Evolutionary conservation across 192 early-diverging fungal species (phyloP).

Genomic region (Backusella westeae): DNA sequence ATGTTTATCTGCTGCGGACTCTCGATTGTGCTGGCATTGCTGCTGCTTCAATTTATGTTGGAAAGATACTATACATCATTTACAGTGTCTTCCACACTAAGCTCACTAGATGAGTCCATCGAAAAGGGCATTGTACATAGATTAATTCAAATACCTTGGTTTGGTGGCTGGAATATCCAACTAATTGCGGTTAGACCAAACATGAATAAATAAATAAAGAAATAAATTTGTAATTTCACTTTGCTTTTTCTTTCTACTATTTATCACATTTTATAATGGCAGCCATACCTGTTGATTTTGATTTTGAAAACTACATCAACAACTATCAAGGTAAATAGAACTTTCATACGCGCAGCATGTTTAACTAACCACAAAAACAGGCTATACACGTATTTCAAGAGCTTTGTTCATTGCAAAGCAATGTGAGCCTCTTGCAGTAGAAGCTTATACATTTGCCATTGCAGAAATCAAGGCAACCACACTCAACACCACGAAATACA

Average conservation of each 20-base stretch:
- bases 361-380: constrained; percentile 32
- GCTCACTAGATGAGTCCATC: not conserved
- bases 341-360: not conserved
- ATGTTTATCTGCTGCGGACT: constrained; percentile 10
- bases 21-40: constrained; percentile 12
- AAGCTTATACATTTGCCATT: constrained; percentile 66
- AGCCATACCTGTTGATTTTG: constrained; percentile 14
- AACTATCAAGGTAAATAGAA: constrained; percentile 19
- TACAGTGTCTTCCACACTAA: not conserved
- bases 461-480: constrained; percentile 50
- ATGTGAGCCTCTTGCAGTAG: constrained; percentile 64
- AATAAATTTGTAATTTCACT: not conserved
- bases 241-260: not conserved
- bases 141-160: constrained; percentile 23
- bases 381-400: constrained; percentile 65
- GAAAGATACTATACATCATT: not conserved
- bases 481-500: constrained; percentile 50
- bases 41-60: constrained; percentile 11
- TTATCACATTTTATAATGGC: not conserved
- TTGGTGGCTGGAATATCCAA: constrained; percentile 24
- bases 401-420: constrained; percentile 73
- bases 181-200: constrained; percentile 15
- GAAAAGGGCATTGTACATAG: not conserved
- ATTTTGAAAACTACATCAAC: constrained; percentile 24
- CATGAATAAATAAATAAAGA: not conserved